These are phyloP conservation scores for Phalaenopsis equestris DNA, from an alignment of 106 monocot species.

Conservation along the genomic window DNA sequence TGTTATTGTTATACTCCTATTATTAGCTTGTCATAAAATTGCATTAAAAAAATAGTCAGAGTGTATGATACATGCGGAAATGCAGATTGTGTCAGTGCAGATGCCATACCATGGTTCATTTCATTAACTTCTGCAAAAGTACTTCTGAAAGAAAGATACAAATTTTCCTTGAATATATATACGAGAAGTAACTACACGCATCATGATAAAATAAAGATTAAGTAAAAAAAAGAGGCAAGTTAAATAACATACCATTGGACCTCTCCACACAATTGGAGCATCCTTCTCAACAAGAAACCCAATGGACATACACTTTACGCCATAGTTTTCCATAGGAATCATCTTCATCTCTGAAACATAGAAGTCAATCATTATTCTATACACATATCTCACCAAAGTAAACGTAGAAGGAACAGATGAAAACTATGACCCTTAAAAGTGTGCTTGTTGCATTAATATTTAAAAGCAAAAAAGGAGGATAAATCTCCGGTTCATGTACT, in stretches of 20 bases:
- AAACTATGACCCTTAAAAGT: neutral
- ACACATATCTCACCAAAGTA: neutral
- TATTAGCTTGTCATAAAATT: too few species aligned
- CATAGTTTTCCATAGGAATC: constrained; percentile 91
- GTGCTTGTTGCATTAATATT: too few species aligned
- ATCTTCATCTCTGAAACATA: constrained; percentile 72
- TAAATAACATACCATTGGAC: constrained; percentile 80
- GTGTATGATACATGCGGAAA: too few species aligned
- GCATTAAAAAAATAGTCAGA: too few species aligned
- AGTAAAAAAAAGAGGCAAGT: neutral
- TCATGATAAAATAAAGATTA: neutral
- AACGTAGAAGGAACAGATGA: neutral
- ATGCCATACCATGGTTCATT: neutral
- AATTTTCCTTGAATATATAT: neutral
- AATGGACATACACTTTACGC: constrained; percentile 93
- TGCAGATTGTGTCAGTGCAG: too few species aligned
- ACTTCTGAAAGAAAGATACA: neutral
- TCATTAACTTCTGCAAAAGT: neutral
- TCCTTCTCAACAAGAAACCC: constrained; percentile 97
- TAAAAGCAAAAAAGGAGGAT: too few species aligned
- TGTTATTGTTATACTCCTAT: too few species aligned
- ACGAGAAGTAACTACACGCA: neutral
- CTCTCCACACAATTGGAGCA: constrained; percentile 98
- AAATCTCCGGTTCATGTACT: too few species aligned
- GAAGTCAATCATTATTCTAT: neutral